Evolutionary conservation across 805 yeast genomes (phyloP), one percentile per base, ranked within the genome.

Genomic region (Diddensiella santjacobensis): DNA sequence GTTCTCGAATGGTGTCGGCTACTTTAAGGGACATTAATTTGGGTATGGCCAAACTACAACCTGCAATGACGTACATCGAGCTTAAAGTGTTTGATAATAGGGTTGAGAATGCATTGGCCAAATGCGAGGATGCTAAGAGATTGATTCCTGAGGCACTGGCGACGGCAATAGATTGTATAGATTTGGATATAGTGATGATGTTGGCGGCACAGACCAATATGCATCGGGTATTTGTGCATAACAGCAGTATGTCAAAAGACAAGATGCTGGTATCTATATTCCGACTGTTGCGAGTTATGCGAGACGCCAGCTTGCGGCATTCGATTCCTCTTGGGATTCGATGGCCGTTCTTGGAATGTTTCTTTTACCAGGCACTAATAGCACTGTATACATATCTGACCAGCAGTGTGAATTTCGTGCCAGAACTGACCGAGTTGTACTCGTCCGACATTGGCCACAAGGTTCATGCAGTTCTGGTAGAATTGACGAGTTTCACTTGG

Each of bases 331-430:
- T 38, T 38, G 15, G 22, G 11, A 18, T 20, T 18, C 41, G 41
- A 18, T 38, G 15, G 15, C 41, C 41, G 10, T 15, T 38, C n/a
- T 15, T 38, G 6, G 41, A 38, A 38, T 38, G 41, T 23, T 38
- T 38, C 19, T n/a, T 38, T 5, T 38, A 17, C 20, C 41, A 38
- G 19, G 5, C 22, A 11, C 41, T 38, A 20, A 23, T 18, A 5
- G 41, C 20, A 17, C 13, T 38, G 4, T 17, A 18, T 38, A 15
- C 41, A 17, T 38, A 38, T 38, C 41, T 38, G 10, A 19, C 15
- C 15, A n/a, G n/a, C n/a, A 13, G 13, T 26, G 31, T 26, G 8
- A 26, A 26, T 26, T 13, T 8, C 13, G 11, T 8, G 13, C 11
- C 31, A 26, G 31, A 8, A 13, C 31, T 26, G 13, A 13, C 8